These are phyloP conservation scores for Acacia concinna DNA, from an alignment of 331 rosid species.

Conservation along the genomic window DNA sequence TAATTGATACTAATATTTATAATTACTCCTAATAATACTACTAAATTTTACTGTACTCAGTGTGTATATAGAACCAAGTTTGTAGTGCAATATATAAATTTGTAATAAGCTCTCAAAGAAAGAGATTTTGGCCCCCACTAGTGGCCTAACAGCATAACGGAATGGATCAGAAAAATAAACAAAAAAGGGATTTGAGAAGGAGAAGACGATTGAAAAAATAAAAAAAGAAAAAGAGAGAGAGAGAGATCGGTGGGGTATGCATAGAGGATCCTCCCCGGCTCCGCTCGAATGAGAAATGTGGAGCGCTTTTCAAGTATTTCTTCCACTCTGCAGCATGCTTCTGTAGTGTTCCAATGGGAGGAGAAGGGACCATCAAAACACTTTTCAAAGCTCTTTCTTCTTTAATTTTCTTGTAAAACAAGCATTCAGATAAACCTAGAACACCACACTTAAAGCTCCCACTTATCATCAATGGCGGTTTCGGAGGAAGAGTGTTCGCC, in stretches of 20 bases:
- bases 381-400: neutral
- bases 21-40: too few relatives aligned
- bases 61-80: too few relatives aligned
- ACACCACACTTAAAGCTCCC: neutral
- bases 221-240: neutral
- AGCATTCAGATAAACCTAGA: conserved; percentile 18
- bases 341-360: conserved; percentile 6
- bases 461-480: conserved; percentile 62
- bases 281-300: neutral
- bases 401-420: conserved; percentile 1
- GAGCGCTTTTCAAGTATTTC: neutral
- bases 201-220: neutral
- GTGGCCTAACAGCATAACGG: neutral
- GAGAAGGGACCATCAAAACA: neutral
- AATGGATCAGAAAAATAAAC: neutral
- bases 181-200: neutral
- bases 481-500: conserved; percentile 93
- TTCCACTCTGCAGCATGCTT: neutral
- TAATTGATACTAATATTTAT: too few relatives aligned
- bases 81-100: too few relatives aligned
- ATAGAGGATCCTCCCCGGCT: neutral
- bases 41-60: too few relatives aligned
- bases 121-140: neutral
- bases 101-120: neutral
- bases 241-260: neutral